phyloP scores from a whole-genome alignment of 257 asterid genomes.

The Nicotiana undulata region DNA sequence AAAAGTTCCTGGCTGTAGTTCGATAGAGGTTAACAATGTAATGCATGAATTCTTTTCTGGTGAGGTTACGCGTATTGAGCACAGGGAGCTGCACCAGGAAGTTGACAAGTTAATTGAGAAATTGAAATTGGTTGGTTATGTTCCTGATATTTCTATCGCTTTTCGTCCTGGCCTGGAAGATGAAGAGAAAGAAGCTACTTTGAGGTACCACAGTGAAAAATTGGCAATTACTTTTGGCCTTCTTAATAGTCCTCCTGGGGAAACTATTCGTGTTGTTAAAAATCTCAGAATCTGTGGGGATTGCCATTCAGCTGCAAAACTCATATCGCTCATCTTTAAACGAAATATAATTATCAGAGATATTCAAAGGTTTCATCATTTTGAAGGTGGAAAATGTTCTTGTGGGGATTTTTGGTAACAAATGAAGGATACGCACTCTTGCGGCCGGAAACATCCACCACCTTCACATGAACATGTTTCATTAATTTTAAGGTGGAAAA shows the following conservation, averaged over 20 bases:
- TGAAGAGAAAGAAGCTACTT: conserved; percentile 24
- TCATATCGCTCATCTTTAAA: conserved; percentile 18
- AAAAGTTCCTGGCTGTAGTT: conserved; percentile 34
- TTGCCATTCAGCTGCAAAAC: conserved; percentile 34
- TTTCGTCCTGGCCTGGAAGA: conserved; percentile 20
- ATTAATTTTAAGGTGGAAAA: conserved; percentile 24
- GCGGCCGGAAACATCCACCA: background rate
- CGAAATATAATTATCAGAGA: conserved; percentile 28
- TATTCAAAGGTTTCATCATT: conserved; percentile 35
- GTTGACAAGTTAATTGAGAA: conserved; percentile 22
- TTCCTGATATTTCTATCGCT: conserved; percentile 26
- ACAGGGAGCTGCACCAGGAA: conserved; percentile 25
- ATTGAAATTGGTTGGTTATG: conserved; percentile 27
- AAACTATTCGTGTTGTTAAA: conserved; percentile 25
- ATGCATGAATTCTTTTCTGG: conserved; percentile 38
- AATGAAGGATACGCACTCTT: background rate
- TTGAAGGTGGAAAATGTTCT: conserved; percentile 33
- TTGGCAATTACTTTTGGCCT: conserved; percentile 35
- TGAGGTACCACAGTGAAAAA: conserved; percentile 39
- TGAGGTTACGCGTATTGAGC: conserved; percentile 22
- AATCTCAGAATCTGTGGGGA: conserved; percentile 34
- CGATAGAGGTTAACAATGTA: conserved; percentile 20
- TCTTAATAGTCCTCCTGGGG: conserved; percentile 24
- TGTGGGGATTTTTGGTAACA: conserved; percentile 38
- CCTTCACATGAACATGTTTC: conserved; percentile 14